Evolutionary conservation across 495 filamentous ascomycete genomes (phyloP).

Genomic region (Annulohypoxylon maeteangense): DNA sequence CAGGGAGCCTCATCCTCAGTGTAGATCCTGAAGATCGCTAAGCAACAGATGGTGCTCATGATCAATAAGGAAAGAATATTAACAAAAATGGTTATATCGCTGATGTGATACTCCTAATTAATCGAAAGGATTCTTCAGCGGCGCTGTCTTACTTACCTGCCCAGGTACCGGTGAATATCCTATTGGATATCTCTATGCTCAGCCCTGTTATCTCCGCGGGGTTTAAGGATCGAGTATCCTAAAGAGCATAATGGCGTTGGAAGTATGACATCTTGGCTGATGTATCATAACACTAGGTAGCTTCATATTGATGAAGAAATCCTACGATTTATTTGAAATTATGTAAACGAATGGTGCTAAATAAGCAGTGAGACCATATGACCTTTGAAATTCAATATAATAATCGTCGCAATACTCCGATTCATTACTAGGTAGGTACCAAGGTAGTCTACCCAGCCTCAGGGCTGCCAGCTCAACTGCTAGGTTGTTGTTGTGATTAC

Average conservation of each 20-base stretch:
- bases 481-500: neutral
- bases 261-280: neutral
- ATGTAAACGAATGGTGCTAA: no score
- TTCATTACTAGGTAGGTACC: no score
- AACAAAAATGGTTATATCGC: neutral
- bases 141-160: neutral
- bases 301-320: neutral
- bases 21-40: neutral
- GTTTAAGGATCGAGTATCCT: neutral
- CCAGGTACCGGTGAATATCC: neutral
- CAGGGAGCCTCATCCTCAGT: neutral
- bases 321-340: neutral
- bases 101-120: neutral
- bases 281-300: neutral
- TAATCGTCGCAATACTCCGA: neutral
- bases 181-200: neutral
- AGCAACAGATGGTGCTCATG: neutral
- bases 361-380: no score
- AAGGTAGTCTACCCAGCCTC: no score
- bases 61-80: neutral
- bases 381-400: neutral
- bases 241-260: neutral
- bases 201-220: neutral
- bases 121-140: neutral
- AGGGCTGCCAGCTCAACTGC: neutral